phyloP scores from a whole-genome alignment of 495 filamentous ascomycete genomes.

The Penicillium coffeae region DNA sequence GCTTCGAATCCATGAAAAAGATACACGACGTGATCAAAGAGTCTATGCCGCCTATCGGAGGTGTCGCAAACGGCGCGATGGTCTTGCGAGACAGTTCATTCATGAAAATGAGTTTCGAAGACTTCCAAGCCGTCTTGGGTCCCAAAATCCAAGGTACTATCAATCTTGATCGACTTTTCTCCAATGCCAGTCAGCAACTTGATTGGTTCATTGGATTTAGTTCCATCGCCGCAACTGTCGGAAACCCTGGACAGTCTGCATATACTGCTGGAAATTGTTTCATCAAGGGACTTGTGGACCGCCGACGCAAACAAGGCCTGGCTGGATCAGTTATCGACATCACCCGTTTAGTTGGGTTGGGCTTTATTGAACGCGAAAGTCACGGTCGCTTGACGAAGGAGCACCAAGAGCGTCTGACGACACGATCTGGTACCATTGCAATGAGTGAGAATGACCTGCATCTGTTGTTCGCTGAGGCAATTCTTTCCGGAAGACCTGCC shows the following conservation, averaged over 20 bases:
- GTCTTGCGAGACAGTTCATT: slow-evolving; percentile 48
- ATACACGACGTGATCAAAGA: not conserved
- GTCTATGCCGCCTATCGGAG: slow-evolving; percentile 44
- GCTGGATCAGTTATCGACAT: slow-evolving; percentile 18
- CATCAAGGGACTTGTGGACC: slow-evolving; percentile 29
- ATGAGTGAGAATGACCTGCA: slow-evolving; percentile 50
- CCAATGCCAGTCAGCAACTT: not conserved
- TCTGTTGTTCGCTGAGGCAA: slow-evolving; percentile 25
- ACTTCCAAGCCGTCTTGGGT: slow-evolving; percentile 45
- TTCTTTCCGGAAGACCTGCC: slow-evolving; percentile 8
- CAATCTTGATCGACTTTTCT: slow-evolving; percentile 30
- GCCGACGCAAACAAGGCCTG: slow-evolving; percentile 30
- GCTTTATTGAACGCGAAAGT: slow-evolving; percentile 29
- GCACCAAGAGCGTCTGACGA: not conserved
- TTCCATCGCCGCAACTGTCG: slow-evolving; percentile 10
- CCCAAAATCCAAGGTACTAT: slow-evolving; percentile 47
- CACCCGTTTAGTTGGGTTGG: slow-evolving; percentile 35
- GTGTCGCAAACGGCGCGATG: slow-evolving; percentile 47
- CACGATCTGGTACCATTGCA: slow-evolving; percentile 13
- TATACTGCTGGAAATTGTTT: slow-evolving; percentile 54
- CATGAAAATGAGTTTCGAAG: slow-evolving; percentile 51
- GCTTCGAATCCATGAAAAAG: not conserved
- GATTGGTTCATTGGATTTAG: slow-evolving; percentile 1
- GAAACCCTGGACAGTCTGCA: slow-evolving; percentile 41
- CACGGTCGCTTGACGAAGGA: slow-evolving; percentile 1